These are phyloP conservation scores for Populus hybrid DNA, from an alignment of 441 rosid species.

Conservation along the genomic window DNA sequence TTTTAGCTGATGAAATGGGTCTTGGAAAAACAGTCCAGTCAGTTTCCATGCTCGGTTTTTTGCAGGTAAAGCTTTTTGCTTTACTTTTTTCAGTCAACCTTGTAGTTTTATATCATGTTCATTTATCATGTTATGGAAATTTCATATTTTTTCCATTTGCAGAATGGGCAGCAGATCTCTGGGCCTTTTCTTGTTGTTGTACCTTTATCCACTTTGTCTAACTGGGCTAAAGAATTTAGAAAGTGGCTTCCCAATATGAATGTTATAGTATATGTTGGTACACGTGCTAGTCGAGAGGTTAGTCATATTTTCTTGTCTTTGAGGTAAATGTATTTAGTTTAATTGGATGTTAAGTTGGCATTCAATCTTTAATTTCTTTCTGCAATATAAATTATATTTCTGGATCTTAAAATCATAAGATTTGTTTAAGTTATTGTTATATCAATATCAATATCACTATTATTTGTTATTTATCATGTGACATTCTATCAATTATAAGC, in stretches of 20 bases:
- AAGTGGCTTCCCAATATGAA: slow-evolving; percentile 99
- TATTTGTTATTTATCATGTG: not conserved
- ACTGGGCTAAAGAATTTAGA: slow-evolving; percentile 99
- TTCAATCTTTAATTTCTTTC: not conserved
- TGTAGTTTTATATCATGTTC: not conserved
- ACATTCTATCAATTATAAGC: not conserved
- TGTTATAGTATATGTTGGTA: slow-evolving; percentile 94
- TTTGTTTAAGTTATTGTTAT: not conserved
- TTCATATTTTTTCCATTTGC: slow-evolving; percentile 26
- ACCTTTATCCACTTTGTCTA: slow-evolving; percentile 95
- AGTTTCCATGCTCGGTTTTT: slow-evolving; percentile 99
- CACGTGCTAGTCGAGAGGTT: slow-evolving; percentile 99
- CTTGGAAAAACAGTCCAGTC: no score
- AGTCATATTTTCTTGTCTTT: slow-evolving; percentile 20
- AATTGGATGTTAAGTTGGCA: not conserved
- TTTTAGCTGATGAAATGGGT: slow-evolving; percentile 99
- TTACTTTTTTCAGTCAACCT: slow-evolving; percentile 1
- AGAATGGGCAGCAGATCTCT: slow-evolving; percentile 95
- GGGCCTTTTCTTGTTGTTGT: slow-evolving; percentile 99
- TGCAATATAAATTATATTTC: not conserved
- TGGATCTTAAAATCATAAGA: not conserved
- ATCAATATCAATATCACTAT: not conserved
- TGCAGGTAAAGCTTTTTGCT: slow-evolving; percentile 61
- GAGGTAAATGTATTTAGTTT: not conserved
- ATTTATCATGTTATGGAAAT: slow-evolving; percentile 5